Evolutionary conservation across 768 basidiomycete species (phyloP).

Genomic region (Phylloporus arenicola): DNA sequence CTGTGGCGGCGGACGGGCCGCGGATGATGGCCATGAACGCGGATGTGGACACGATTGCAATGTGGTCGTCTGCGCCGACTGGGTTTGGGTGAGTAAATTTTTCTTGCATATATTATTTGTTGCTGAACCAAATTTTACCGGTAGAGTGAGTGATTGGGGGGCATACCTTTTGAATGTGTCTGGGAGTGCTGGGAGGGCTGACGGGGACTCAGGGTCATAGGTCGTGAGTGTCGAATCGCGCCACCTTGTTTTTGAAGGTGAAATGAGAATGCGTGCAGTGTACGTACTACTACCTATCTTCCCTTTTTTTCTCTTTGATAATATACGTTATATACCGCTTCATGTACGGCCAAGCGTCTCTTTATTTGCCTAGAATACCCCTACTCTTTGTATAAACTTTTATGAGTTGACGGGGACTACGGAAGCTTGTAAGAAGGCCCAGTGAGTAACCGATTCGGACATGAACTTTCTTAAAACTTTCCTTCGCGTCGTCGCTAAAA

Average conservation of each 20-base stretch:
- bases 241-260: too few species aligned
- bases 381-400: neutral
- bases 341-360: neutral
- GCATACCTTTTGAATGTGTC: conserved; percentile 32
- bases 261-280: neutral
- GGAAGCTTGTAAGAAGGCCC: neutral
- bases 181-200: conserved; percentile 16
- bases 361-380: neutral
- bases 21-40: conserved; percentile 17
- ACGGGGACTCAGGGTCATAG: neutral
- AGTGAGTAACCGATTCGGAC: neutral
- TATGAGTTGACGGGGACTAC: neutral
- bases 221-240: neutral
- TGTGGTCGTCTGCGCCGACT: conserved; percentile 60
- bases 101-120: neutral
- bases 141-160: conserved; percentile 39
- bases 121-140: neutral
- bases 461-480: too few species aligned
- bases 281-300: too few species aligned
- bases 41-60: conserved; percentile 48
- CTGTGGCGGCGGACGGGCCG: neutral
- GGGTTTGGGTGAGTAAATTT: conserved; percentile 51
- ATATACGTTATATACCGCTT: too few species aligned
- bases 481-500: too few species aligned
- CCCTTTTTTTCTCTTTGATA: neutral